Percentiles rank a stretch among this genome's conserved stretches.
These are phyloP conservation scores for Diplodia sapinea DNA, from an alignment of 2,329 filamentous ascomycete species.

Conservation along the genomic window DNA sequence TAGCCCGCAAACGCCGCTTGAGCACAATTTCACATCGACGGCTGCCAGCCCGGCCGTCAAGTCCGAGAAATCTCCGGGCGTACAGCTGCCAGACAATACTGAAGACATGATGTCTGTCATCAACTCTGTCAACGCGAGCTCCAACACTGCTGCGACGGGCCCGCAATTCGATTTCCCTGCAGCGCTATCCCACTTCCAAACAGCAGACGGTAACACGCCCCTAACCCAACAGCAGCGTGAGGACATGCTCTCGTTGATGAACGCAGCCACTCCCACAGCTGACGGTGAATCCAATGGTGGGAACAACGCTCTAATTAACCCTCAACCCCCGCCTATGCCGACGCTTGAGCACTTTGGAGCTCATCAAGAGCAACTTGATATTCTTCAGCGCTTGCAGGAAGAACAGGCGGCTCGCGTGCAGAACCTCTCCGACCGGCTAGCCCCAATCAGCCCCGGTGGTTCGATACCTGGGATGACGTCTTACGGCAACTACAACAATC, in stretches of 20 bases:
- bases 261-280: constrained; percentile 43
- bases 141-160: constrained; percentile 40
- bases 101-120: constrained; percentile 60
- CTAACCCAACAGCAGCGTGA: constrained; percentile 56
- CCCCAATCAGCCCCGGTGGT: constrained; percentile 80
- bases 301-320: constrained; percentile 65
- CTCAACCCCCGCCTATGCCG: constrained; percentile 60
- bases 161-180: constrained; percentile 54
- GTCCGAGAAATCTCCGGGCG: constrained; percentile 48
- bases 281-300: constrained; percentile 38
- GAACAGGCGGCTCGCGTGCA: constrained; percentile 80
- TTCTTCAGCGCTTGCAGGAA: constrained; percentile 76
- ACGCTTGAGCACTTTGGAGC: constrained; percentile 67
- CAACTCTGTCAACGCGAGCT: constrained; percentile 52
- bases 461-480: constrained; percentile 56
- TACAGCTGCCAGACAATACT: constrained; percentile 46
- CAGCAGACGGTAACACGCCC: constrained; percentile 52
- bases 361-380: constrained; percentile 77
- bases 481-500: constrained; percentile 7
- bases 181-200: constrained; percentile 56
- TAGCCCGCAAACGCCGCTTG: constrained; percentile 23
- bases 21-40: constrained; percentile 23
- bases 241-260: constrained; percentile 56
- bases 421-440: constrained; percentile 73
- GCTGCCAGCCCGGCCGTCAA: constrained; percentile 44